phyloP scores from a whole-genome alignment of 345 rosid species.

The Iberis pinnata region DNA sequence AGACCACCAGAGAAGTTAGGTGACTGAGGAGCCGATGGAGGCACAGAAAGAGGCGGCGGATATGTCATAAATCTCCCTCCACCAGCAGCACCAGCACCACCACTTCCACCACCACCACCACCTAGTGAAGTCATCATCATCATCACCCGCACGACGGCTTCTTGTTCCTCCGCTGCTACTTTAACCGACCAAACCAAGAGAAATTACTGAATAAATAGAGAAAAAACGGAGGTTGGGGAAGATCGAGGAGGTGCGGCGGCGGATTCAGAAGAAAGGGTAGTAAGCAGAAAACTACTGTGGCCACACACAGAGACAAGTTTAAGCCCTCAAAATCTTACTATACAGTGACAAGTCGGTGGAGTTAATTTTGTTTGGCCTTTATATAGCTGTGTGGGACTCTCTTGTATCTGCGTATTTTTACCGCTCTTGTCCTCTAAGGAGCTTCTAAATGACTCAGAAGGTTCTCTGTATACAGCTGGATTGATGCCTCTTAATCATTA shows the following conservation, averaged over 20 bases:
- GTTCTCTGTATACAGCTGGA: no score
- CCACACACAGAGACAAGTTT: constrained; percentile 14
- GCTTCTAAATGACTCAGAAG: no score
- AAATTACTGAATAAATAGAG: not conserved
- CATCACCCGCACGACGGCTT: constrained; percentile 16
- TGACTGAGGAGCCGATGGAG: constrained; percentile 78
- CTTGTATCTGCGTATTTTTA: no score
- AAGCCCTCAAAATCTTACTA: no score
- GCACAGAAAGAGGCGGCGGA: constrained; percentile 55
- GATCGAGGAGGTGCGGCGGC: constrained; percentile 16
- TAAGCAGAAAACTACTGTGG: not conserved
- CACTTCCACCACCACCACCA: constrained; percentile 9
- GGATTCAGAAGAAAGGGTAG: constrained; percentile 9
- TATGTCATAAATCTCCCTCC: constrained; percentile 67
- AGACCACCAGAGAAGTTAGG: constrained; percentile 77
- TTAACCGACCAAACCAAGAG: not conserved
- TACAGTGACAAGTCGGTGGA: no score
- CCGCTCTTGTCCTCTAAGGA: no score
- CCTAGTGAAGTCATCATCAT: constrained; percentile 41
- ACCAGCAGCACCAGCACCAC: constrained; percentile 21
- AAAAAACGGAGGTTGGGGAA: not conserved
- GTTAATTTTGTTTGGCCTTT: no score
- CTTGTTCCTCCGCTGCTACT: not conserved
- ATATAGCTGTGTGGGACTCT: constrained; percentile 5
- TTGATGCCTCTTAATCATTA: no score